phyloP scores from a whole-genome alignment of 2,329 filamentous ascomycete species.

The Neonectria neomacrospora region DNA sequence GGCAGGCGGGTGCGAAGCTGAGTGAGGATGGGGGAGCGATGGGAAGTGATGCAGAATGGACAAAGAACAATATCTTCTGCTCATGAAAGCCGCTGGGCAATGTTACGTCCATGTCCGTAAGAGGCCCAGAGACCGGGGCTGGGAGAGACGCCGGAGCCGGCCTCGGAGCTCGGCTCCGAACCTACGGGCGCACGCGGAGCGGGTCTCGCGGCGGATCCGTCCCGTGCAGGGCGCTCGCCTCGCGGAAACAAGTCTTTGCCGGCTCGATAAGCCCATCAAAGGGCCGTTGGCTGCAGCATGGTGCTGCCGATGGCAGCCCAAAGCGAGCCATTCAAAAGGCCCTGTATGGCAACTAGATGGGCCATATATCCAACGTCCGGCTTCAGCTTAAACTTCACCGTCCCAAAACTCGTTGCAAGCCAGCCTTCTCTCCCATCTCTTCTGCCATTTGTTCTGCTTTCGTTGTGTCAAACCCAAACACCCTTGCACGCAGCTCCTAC shows the following conservation, averaged over 20 bases:
- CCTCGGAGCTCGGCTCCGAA: background rate
- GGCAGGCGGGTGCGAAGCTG: no score
- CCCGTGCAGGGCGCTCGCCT: background rate
- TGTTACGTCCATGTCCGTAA: background rate
- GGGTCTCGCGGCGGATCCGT: background rate
- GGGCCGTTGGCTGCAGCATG: background rate
- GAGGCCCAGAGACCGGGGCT: background rate
- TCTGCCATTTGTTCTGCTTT: background rate
- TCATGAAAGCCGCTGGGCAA: background rate
- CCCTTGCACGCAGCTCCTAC: background rate
- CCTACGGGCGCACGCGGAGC: no score
- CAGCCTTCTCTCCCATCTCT: background rate
- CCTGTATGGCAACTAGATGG: background rate
- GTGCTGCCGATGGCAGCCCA: background rate
- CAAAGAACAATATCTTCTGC: background rate
- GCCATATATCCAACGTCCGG: background rate
- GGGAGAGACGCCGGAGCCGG: background rate
- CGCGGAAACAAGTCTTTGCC: background rate
- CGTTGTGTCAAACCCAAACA: background rate
- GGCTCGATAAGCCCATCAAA: background rate
- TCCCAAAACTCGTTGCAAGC: background rate
- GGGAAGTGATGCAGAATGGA: background rate
- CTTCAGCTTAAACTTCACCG: background rate
- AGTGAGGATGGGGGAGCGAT: no score
- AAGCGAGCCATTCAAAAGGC: constrained; percentile 4